phyloP scores from a whole-genome alignment of 805 yeast species.

The Nakazawaea ernobii region DNA sequence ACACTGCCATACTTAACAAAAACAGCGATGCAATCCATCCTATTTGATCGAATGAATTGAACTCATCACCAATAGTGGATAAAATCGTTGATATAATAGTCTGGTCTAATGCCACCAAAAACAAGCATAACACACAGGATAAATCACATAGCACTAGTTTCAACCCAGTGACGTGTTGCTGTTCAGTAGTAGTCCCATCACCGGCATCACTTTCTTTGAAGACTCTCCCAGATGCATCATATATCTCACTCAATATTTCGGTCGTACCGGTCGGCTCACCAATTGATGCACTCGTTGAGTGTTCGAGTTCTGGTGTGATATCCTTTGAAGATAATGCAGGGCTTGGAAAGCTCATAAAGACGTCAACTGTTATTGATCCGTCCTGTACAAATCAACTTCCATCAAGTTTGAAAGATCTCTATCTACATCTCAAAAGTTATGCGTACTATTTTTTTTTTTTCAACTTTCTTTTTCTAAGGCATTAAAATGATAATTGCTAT shows the following conservation, averaged over 20 bases:
- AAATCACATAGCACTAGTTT: constrained; percentile 11
- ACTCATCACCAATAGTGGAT: constrained; percentile 42
- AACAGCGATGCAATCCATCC: constrained; percentile 59
- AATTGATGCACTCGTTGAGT: not conserved
- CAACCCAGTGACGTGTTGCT: constrained; percentile 21
- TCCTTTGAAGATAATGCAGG: not conserved
- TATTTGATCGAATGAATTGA: constrained; percentile 42
- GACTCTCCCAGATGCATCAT: constrained; percentile 2
- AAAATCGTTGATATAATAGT: constrained; percentile 52
- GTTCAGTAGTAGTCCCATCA: constrained; percentile 28
- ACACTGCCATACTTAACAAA: constrained; percentile 45
- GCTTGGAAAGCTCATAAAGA: too few species aligned
- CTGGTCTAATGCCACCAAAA: constrained; percentile 44
- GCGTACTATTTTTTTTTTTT: too few species aligned
- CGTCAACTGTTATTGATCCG: too few species aligned
- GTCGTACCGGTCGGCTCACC: not conserved
- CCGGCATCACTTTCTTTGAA: constrained; percentile 28
- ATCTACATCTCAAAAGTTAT: too few species aligned
- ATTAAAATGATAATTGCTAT: too few species aligned
- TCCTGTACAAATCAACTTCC: too few species aligned
- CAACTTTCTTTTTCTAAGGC: too few species aligned
- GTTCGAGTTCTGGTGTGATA: not conserved
- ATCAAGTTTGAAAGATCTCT: too few species aligned
- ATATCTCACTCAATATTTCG: not conserved
- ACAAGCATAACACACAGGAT: constrained; percentile 15